These are phyloP conservation scores for Trypanosoma lewisi DNA, from an alignment of 208 protist species.

Conservation along the genomic window DNA sequence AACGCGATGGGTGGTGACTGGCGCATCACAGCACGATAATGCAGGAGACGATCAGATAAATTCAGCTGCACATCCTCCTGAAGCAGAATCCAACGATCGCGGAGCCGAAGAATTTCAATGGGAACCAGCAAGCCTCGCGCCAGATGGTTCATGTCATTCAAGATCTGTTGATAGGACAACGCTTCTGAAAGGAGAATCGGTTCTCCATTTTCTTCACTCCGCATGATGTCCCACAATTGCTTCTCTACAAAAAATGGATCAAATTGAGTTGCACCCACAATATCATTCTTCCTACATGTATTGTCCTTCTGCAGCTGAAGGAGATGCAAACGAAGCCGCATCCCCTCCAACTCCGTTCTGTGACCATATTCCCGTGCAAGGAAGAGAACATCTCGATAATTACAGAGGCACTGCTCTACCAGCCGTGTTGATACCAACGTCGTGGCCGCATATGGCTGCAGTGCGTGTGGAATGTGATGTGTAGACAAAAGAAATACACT, in stretches of 20 bases:
- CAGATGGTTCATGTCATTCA: conserved; percentile 51
- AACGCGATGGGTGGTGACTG: conserved; percentile 20
- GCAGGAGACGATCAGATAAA: conserved; percentile 45
- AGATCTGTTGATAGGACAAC: conserved; percentile 39
- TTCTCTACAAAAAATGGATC: conserved; percentile 19
- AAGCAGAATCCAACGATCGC: conserved; percentile 63
- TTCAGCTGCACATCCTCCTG: conserved; percentile 59
- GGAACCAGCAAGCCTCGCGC: conserved; percentile 47
- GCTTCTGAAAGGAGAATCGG: conserved; percentile 38
- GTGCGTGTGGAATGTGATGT: conserved; percentile 40
- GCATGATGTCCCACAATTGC: conserved; percentile 40
- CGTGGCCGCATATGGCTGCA: conserved; percentile 32
- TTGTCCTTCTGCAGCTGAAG: not conserved
- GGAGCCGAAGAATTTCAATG: conserved; percentile 48
- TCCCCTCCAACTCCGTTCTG: conserved; percentile 25
- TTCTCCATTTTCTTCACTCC: not conserved
- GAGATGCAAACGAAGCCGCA: conserved; percentile 18
- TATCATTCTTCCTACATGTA: not conserved
- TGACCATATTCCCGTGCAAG: conserved; percentile 34
- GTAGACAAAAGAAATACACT: conserved; percentile 55
- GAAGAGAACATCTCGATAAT: conserved; percentile 50
- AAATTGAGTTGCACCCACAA: not conserved
- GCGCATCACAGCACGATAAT: conserved; percentile 42
- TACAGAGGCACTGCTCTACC: conserved; percentile 47
- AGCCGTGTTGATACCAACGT: conserved; percentile 31